Evolutionary conservation across 2,329 filamentous ascomycete species (phyloP).

Genomic region (Hortaea werneckii): DNA sequence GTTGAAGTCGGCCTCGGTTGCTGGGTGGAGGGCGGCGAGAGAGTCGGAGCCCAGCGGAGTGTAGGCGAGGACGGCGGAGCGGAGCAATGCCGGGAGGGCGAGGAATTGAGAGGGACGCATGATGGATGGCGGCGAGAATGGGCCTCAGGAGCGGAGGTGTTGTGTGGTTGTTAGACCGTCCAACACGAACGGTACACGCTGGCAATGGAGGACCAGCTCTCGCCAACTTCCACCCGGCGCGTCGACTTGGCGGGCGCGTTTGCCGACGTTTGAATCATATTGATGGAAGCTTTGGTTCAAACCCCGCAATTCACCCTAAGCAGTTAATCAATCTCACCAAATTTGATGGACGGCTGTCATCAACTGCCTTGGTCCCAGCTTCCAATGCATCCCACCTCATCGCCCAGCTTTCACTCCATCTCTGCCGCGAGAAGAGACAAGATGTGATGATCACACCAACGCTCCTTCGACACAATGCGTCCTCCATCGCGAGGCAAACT

Average conservation of each 20-base stretch:
- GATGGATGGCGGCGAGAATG: background rate
- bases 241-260: background rate
- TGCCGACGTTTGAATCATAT: background rate
- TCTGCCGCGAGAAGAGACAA: background rate
- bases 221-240: background rate
- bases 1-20: conserved; percentile 54
- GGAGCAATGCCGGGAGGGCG: conserved; percentile 23
- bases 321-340: background rate
- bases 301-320: too few species aligned
- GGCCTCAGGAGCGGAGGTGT: background rate
- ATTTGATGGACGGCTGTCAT: background rate
- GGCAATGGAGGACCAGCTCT: background rate
- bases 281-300: background rate
- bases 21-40: conserved; percentile 60
- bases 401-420: background rate
- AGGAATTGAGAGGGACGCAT: conserved; percentile 16
- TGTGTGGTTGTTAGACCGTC: background rate
- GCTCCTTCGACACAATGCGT: conserved; percentile 5
- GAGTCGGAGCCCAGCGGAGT: conserved; percentile 62
- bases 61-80: conserved; percentile 37
- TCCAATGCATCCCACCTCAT: background rate
- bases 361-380: background rate
- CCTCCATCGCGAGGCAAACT: background rate
- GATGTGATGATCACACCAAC: conserved; percentile 15
- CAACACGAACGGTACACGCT: background rate